These are phyloP conservation scores for Linnemannia schmuckeri DNA, from an alignment of 192 early-diverging fungal species.

Conservation along the genomic window DNA sequence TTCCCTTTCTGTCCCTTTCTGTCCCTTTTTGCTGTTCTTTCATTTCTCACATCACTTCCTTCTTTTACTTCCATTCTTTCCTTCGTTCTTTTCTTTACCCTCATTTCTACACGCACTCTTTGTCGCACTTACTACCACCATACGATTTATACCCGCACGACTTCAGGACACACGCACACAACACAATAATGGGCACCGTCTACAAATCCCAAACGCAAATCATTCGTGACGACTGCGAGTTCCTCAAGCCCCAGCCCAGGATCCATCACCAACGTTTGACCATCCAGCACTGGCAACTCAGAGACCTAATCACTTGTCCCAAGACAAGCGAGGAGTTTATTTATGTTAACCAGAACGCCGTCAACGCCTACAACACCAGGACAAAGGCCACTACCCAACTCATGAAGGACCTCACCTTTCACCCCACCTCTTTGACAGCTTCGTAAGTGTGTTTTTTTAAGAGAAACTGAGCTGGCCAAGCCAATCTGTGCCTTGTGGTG, in stretches of 20 bases:
- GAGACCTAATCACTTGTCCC: constrained; percentile 89
- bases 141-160: background rate
- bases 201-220: constrained; percentile 41
- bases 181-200: constrained; percentile 19
- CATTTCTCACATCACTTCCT: background rate
- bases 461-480: background rate
- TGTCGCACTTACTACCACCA: background rate
- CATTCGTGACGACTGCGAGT: constrained; percentile 73
- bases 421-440: constrained; percentile 67
- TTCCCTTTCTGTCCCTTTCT: background rate
- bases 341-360: constrained; percentile 81
- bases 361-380: constrained; percentile 73
- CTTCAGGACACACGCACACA: background rate
- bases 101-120: background rate
- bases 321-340: constrained; percentile 80
- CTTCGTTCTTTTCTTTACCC: background rate
- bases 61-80: background rate
- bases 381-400: constrained; percentile 63
- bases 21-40: background rate
- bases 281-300: constrained; percentile 97
- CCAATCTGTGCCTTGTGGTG: background rate
- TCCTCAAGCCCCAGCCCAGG: constrained; percentile 76
- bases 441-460: constrained; percentile 37
- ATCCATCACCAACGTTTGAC: constrained; percentile 85
- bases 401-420: constrained; percentile 75